A percentile compares a stretch with the other conserved stretches of the same genome.
Evolutionary conservation across 768 basidiomycete genomes (phyloP).

Genomic region (Phanerochaete sordida): DNA sequence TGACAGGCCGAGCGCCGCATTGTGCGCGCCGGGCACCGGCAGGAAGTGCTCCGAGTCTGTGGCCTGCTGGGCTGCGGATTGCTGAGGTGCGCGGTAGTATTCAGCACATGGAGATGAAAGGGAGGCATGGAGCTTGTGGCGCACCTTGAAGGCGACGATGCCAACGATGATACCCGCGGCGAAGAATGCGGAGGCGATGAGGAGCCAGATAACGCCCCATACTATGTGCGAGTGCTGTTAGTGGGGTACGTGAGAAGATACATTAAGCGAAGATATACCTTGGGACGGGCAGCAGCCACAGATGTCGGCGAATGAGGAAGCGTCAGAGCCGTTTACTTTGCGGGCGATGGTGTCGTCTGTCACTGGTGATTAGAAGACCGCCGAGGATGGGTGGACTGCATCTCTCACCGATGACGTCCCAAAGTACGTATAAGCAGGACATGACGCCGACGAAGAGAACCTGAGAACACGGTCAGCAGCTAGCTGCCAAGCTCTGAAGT

Average conservation of each 20-base stretch:
- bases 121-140: conserved; percentile 2
- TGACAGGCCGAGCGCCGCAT: background rate
- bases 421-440: conserved; percentile 84
- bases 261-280: conserved; percentile 41
- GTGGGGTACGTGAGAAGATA: background rate
- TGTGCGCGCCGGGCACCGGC: conserved; percentile 53
- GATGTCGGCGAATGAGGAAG: conserved; percentile 77
- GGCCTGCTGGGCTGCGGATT: conserved; percentile 57
- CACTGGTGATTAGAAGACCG: background rate
- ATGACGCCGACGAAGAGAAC: conserved; percentile 82
- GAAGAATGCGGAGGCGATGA: conserved; percentile 73
- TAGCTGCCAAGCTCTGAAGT: background rate
- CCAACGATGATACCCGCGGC: conserved; percentile 74
- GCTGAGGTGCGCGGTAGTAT: conserved; percentile 33
- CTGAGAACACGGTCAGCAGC: conserved; percentile 30
- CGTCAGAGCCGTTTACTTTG: conserved; percentile 86
- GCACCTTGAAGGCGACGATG: conserved; percentile 76
- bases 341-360: conserved; percentile 80
- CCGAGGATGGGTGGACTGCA: background rate
- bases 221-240: conserved; percentile 37
- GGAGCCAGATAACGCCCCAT: conserved; percentile 88
- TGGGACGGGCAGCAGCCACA: conserved; percentile 85
- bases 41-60: conserved; percentile 52
- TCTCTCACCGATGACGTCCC: conserved; percentile 76
- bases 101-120: too few relatives aligned